These are phyloP conservation scores for Linum trigynum DNA, from an alignment of 345 rosid genomes.

Conservation along the genomic window DNA sequence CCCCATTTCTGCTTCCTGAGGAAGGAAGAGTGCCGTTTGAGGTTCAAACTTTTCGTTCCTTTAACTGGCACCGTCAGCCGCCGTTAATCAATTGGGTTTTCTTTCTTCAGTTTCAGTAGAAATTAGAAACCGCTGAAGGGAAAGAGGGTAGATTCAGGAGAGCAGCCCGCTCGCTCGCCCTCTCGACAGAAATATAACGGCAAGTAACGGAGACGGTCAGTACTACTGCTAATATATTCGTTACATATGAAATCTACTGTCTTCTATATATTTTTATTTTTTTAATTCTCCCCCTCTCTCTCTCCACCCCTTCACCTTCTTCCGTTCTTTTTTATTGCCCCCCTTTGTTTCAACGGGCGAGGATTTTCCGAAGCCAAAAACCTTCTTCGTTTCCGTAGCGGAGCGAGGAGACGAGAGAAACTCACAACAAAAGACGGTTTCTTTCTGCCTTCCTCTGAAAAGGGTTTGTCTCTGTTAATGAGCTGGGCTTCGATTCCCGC, in stretches of 20 bases:
- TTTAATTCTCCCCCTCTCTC: conserved; percentile 12
- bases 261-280: conserved; percentile 4
- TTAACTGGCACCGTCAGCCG: conserved; percentile 22
- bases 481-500: conserved; percentile 49
- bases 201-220: conserved; percentile 56
- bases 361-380: conserved; percentile 49
- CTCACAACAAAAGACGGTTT: conserved; percentile 8
- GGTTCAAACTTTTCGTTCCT: conserved; percentile 37
- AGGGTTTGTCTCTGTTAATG: conserved; percentile 23
- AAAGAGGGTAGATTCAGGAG: background rate
- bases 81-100: conserved; percentile 28
- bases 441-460: background rate
- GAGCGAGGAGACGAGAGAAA: background rate
- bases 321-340: conserved; percentile 10
- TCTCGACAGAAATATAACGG: conserved; percentile 23
- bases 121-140: no score
- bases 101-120: background rate
- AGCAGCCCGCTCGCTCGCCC: background rate
- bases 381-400: conserved; percentile 10
- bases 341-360: conserved; percentile 76
- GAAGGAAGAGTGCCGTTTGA: conserved; percentile 53
- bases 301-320: background rate
- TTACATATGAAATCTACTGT: conserved; percentile 29
- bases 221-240: conserved; percentile 38
- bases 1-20: background rate